phyloP scores from a whole-genome alignment of 2,329 filamentous ascomycete species.

The Nothomitra cinnamomea region DNA sequence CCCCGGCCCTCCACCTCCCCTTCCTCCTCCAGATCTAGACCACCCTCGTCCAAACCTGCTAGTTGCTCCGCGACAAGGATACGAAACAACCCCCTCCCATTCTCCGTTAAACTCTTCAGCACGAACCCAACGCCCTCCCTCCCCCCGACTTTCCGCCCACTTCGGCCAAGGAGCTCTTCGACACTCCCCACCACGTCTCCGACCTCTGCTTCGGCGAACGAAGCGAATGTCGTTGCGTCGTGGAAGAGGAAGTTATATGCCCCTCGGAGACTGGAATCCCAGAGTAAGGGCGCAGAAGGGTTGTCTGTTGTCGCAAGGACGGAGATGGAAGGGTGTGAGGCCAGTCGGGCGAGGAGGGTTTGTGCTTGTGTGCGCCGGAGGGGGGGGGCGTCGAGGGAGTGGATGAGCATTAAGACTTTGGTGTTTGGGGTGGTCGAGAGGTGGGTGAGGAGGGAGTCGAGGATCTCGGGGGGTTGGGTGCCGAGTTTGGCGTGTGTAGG shows the following conservation, averaged over 20 bases:
- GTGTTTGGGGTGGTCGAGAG: constrained; percentile 27
- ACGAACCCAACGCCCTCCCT: constrained; percentile 88
- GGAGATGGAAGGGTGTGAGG: constrained; percentile 52
- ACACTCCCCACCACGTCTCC: constrained; percentile 80
- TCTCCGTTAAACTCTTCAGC: constrained; percentile 75
- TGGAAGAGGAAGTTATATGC: constrained; percentile 81
- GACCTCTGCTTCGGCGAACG: constrained; percentile 62
- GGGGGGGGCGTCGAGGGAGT: constrained; percentile 69
- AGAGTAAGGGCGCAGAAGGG: constrained; percentile 72
- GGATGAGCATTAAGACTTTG: constrained; percentile 44
- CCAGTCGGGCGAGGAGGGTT: constrained; percentile 56
- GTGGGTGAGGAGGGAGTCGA: constrained; percentile 46
- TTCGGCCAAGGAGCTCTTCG: constrained; percentile 56
- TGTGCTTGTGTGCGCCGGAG: constrained; percentile 58
- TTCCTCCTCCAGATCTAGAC: constrained; percentile 24
- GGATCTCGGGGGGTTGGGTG: constrained; percentile 49
- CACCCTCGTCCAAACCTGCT: constrained; percentile 34
- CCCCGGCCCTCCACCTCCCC: constrained; percentile 37
- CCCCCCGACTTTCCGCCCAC: constrained; percentile 62
- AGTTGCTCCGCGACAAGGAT: constrained; percentile 75
- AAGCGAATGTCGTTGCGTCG: constrained; percentile 77
- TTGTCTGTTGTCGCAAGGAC: constrained; percentile 74
- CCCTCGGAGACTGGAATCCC: constrained; percentile 73
- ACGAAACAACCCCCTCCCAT: constrained; percentile 73
- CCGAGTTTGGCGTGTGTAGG: constrained; percentile 31